Evolutionary conservation across 2,329 filamentous ascomycete genomes (phyloP).

Genomic region (Aspergillus sp.): DNA sequence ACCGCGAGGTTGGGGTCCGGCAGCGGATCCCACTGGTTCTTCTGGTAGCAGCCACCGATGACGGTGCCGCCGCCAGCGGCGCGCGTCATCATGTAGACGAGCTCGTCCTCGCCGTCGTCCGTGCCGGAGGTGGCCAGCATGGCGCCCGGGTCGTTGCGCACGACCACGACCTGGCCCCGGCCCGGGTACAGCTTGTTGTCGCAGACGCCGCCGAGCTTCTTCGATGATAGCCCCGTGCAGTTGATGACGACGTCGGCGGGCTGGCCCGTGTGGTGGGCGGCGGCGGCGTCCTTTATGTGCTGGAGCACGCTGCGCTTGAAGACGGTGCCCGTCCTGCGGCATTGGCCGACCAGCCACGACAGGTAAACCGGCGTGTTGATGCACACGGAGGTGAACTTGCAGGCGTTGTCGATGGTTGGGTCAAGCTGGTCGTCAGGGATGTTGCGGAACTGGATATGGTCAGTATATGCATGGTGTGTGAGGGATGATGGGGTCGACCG

Average conservation of each 20-base stretch:
- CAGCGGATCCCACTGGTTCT: slow-evolving; percentile 74
- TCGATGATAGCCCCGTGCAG: slow-evolving; percentile 75
- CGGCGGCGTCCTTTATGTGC: slow-evolving; percentile 72
- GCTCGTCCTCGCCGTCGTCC: slow-evolving; percentile 70
- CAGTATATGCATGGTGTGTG: not conserved
- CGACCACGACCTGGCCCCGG: slow-evolving; percentile 79
- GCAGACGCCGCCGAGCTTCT: slow-evolving; percentile 75
- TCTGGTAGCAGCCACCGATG: slow-evolving; percentile 81
- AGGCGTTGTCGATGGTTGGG: slow-evolving; percentile 67
- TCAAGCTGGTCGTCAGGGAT: slow-evolving; percentile 60
- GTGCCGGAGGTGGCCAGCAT: slow-evolving; percentile 72
- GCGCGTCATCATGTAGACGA: slow-evolving; percentile 78
- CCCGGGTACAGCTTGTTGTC: slow-evolving; percentile 72
- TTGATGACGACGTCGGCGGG: slow-evolving; percentile 73
- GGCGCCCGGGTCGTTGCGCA: slow-evolving; percentile 71
- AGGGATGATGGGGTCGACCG: slow-evolving; percentile 14
- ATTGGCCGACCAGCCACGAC: slow-evolving; percentile 79
- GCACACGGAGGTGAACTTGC: slow-evolving; percentile 78
- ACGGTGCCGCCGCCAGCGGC: slow-evolving; percentile 76
- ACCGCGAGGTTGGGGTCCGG: slow-evolving; percentile 76
- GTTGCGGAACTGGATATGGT: slow-evolving; percentile 55
- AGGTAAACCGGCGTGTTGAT: slow-evolving; percentile 90
- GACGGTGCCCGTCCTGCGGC: slow-evolving; percentile 68
- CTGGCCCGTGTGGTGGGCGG: slow-evolving; percentile 57
- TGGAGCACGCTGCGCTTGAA: slow-evolving; percentile 62